Conservation (phyloP, 805 yeast species). For the Lachancea mirantina region DNA sequence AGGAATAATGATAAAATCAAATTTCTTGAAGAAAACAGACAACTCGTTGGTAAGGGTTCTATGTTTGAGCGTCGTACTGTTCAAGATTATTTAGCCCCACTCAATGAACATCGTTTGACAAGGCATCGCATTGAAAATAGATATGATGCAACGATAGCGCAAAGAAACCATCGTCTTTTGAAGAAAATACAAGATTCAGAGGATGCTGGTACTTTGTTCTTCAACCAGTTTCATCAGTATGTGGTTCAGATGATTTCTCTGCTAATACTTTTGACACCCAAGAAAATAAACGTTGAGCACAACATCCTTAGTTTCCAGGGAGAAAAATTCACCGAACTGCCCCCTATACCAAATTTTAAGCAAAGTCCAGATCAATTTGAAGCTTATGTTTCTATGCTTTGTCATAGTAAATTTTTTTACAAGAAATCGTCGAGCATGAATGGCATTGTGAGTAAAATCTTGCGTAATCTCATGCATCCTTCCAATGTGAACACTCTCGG, state of each 20-base stretch:
- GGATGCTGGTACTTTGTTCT: constrained; percentile 8
- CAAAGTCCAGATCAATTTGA: constrained; percentile 24
- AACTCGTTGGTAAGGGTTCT: constrained; percentile 28
- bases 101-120: constrained; percentile 19
- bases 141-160: constrained; percentile 16
- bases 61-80: constrained; percentile 22
- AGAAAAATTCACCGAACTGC: constrained; percentile 29
- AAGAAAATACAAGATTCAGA: constrained; percentile 8
- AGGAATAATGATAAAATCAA: too few relatives aligned
- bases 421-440: constrained; percentile 33
- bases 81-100: constrained; percentile 26
- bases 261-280: constrained; percentile 21
- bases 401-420: constrained; percentile 33
- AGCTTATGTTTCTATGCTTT: constrained; percentile 31
- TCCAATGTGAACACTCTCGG: constrained; percentile 29
- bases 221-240: constrained; percentile 14
- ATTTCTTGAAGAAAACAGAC: constrained; percentile 10
- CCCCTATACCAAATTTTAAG: constrained; percentile 31
- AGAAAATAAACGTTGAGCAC: constrained; percentile 13
- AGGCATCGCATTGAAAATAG: constrained; percentile 21
- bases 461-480: constrained; percentile 36
- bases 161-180: constrained; percentile 7
- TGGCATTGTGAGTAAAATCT: constrained; percentile 34
- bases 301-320: constrained; percentile 12
- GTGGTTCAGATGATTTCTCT: constrained; percentile 20